Percentiles rank a stretch among this genome's conserved stretches.
These are phyloP conservation scores for Sporothrix inflata DNA, from an alignment of 2,329 filamentous ascomycete species.

Conservation along the genomic window DNA sequence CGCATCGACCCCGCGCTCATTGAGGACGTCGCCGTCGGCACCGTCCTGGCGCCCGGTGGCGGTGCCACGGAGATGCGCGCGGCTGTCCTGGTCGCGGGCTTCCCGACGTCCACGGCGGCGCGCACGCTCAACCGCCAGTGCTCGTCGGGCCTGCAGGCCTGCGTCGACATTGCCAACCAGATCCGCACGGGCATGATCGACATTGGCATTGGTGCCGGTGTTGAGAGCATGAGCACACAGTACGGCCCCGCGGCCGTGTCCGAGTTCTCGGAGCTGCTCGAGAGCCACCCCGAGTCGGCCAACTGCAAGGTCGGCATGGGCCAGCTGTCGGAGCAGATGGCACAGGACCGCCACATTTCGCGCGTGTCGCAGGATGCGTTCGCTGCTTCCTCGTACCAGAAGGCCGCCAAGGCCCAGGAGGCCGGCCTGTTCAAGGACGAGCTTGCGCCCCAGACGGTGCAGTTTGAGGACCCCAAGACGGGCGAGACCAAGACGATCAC, in stretches of 20 bases:
- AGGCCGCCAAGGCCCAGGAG: conserved; percentile 82
- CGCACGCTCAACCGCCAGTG: conserved; percentile 93
- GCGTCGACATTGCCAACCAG: conserved; percentile 91
- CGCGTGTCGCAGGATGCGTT: conserved; percentile 86
- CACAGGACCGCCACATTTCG: conserved; percentile 74
- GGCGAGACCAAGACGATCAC: conserved; percentile 82
- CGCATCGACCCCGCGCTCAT: conserved; percentile 85
- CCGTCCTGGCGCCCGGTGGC: conserved; percentile 87
- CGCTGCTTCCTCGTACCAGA: conserved; percentile 89
- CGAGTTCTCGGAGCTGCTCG: conserved; percentile 89
- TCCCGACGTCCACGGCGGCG: conserved; percentile 82
- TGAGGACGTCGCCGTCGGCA: conserved; percentile 90
- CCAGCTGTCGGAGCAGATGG: conserved; percentile 91
- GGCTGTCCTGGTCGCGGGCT: conserved; percentile 85
- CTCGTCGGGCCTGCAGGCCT: conserved; percentile 88
- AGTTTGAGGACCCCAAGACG: conserved; percentile 88
- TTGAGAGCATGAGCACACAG: conserved; percentile 93
- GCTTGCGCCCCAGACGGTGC: conserved; percentile 82
- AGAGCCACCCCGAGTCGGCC: conserved; percentile 76
- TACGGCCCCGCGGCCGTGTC: conserved; percentile 88
- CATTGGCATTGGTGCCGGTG: conserved; percentile 87
- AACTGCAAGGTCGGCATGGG: conserved; percentile 99
- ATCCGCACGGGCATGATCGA: conserved; percentile 94
- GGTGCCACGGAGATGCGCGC: conserved; percentile 97
- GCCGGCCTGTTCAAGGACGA: conserved; percentile 91